phyloP scores from a whole-genome alignment of 2,329 filamentous ascomycete genomes.

The Ustulina deusta region DNA sequence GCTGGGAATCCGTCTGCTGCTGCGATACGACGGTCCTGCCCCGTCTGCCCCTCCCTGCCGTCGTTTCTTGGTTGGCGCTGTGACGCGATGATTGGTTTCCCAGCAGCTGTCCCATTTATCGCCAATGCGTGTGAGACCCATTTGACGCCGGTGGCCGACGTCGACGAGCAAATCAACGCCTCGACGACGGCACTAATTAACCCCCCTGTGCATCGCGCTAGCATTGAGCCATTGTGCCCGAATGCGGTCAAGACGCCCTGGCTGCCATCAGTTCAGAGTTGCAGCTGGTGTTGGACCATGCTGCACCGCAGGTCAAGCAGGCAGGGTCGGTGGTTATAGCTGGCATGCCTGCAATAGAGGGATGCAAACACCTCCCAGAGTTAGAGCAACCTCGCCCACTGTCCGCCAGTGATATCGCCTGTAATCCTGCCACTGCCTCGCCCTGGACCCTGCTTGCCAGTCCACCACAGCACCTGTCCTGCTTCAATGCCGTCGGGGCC shows the following conservation, averaged over 20 bases:
- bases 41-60: slow-evolving; percentile 30
- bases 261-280: slow-evolving; percentile 22
- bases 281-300: slow-evolving; percentile 15
- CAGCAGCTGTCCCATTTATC: slow-evolving; percentile 1
- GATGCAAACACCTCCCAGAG: slow-evolving; percentile 6
- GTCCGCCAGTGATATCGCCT: background rate
- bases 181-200: slow-evolving; percentile 19
- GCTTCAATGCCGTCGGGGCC: slow-evolving; percentile 23
- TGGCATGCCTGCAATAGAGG: too few relatives aligned
- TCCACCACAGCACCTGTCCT: slow-evolving; percentile 8
- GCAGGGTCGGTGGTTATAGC: too few relatives aligned
- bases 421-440: background rate
- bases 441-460: background rate
- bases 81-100: slow-evolving; percentile 50
- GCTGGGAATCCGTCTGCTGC: background rate
- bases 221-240: background rate
- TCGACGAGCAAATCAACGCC: slow-evolving; percentile 16
- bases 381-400: background rate
- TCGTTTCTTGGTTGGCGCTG: slow-evolving; percentile 37
- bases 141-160: slow-evolving; percentile 13
- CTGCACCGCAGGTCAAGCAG: background rate
- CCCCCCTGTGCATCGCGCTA: slow-evolving; percentile 14
- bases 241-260: slow-evolving; percentile 17
- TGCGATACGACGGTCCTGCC: slow-evolving; percentile 6
- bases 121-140: slow-evolving; percentile 41